These are phyloP conservation scores for Vigna mungo DNA, from an alignment of 306 rosid genomes.

Conservation along the genomic window DNA sequence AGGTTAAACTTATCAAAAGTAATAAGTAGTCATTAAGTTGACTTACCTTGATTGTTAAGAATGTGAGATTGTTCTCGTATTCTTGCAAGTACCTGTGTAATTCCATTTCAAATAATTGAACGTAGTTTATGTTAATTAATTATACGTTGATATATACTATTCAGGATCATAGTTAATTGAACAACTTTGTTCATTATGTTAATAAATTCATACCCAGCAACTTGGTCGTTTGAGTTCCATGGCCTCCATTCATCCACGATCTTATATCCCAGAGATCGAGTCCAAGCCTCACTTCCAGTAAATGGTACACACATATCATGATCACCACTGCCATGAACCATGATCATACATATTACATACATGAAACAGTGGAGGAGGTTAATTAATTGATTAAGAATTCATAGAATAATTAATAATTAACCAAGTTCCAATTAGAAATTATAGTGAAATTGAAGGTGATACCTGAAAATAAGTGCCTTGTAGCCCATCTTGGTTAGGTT, in stretches of 20 bases:
- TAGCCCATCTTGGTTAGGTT: conserved; percentile 65
- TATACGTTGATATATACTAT: neutral
- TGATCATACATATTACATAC: neutral
- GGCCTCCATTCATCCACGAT: conserved; percentile 68
- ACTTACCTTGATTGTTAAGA: conserved; percentile 49
- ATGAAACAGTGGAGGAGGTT: neutral
- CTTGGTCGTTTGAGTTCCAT: conserved; percentile 64
- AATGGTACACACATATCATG: conserved; percentile 90
- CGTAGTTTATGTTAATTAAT: neutral
- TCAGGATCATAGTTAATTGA: neutral
- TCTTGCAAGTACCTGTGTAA: conserved; percentile 46
- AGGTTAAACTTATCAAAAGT: too few relatives aligned
- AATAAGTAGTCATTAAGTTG: neutral
- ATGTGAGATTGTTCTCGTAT: conserved; percentile 47
- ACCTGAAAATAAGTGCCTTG: conserved; percentile 73
- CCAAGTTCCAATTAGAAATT: neutral
- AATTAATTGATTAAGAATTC: too few relatives aligned
- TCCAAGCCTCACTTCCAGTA: conserved; percentile 84
- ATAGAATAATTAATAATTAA: too few relatives aligned
- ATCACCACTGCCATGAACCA: conserved; percentile 63
- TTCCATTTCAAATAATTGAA: neutral
- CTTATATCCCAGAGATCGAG: conserved; percentile 65
- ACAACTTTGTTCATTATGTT: neutral
- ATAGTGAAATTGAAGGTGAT: conserved; percentile 3
- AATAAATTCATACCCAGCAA: conserved; percentile 62